Conservation (phyloP, 1,284 basidiomycete species). For the Ustilago sp. region DNA sequence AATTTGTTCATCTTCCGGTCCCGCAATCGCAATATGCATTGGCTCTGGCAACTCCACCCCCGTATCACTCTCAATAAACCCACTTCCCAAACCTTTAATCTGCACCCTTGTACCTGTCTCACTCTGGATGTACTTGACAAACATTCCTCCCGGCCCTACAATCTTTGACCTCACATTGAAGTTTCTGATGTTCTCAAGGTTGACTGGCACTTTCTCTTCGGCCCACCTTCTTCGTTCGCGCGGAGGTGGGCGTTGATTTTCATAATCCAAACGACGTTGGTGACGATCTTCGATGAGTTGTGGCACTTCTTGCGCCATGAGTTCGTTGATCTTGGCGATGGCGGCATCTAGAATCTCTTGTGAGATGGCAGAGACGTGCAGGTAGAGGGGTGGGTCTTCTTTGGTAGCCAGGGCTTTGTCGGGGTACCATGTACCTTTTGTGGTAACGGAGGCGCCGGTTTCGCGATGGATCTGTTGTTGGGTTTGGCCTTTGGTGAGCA, state of each 20-base stretch:
- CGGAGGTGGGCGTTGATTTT: slow-evolving; percentile 51
- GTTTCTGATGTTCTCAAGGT: slow-evolving; percentile 88
- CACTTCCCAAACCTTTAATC: slow-evolving; percentile 94
- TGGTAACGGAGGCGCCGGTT: slow-evolving; percentile 62
- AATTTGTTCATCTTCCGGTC: slow-evolving; percentile 62
- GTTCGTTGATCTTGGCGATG: slow-evolving; percentile 84
- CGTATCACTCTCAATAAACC: slow-evolving; percentile 94
- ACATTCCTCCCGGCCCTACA: slow-evolving; percentile 88
- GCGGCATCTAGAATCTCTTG: slow-evolving; percentile 82
- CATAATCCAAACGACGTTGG: slow-evolving; percentile 52
- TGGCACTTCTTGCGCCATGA: slow-evolving; percentile 80
- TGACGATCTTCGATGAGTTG: slow-evolving; percentile 64
- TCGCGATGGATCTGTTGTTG: slow-evolving; percentile 81
- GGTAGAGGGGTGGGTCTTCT: slow-evolving; percentile 78
- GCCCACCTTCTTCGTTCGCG: slow-evolving; percentile 57
- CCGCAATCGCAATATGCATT: slow-evolving; percentile 75
- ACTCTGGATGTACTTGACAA: slow-evolving; percentile 97
- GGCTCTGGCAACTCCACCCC: slow-evolving; percentile 89
- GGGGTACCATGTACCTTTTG: slow-evolving; percentile 81
- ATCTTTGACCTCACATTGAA: slow-evolving; percentile 98
- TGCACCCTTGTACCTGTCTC: slow-evolving; percentile 98
- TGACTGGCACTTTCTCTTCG: slow-evolving; percentile 74
- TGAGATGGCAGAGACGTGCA: slow-evolving; percentile 88
- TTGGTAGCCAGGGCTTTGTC: slow-evolving; percentile 60
- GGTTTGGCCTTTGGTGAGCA: slow-evolving; percentile 92